These are phyloP conservation scores for Sarocladium brachiariae DNA, from an alignment of 2,329 filamentous ascomycete genomes.

Conservation along the genomic window DNA sequence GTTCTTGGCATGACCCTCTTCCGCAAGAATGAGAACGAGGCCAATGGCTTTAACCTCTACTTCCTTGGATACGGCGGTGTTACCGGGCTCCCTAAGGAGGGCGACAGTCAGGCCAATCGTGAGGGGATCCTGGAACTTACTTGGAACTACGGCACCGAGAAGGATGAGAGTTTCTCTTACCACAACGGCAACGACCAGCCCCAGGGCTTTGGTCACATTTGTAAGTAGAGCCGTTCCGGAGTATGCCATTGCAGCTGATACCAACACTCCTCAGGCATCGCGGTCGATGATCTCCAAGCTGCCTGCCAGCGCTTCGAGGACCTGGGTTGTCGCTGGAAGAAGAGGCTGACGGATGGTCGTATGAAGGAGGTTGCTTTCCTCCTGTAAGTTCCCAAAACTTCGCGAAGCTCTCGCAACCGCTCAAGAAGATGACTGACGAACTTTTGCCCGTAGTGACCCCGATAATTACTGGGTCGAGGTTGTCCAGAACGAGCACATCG, in stretches of 20 bases:
- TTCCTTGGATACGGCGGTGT: conserved; percentile 72
- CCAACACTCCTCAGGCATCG: conserved; percentile 48
- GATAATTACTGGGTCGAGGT: conserved; percentile 79
- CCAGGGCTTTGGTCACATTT: conserved; percentile 92
- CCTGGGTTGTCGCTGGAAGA: conserved; percentile 83
- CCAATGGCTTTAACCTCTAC: conserved; percentile 79
- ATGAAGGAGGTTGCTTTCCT: conserved; percentile 96
- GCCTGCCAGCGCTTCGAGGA: conserved; percentile 83
- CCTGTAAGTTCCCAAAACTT: conserved; percentile 30
- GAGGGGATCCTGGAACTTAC: conserved; percentile 89
- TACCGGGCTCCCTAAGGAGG: conserved; percentile 21
- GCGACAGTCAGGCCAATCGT: conserved; percentile 54
- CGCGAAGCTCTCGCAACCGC: neutral
- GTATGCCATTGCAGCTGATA: neutral
- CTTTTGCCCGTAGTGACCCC: conserved; percentile 47
- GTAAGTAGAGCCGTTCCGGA: too few species aligned
- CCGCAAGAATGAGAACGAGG: conserved; percentile 62
- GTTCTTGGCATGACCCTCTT: conserved; percentile 82
- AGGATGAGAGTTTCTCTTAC: conserved; percentile 75
- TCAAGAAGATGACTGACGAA: neutral
- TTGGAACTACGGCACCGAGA: conserved; percentile 79
- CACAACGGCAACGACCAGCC: conserved; percentile 89
- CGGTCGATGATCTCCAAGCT: conserved; percentile 81
- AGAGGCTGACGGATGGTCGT: conserved; percentile 80
- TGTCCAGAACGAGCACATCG: conserved; percentile 70